A percentile compares a stretch with the other conserved stretches of the same genome.
Evolutionary conservation across 805 yeast genomes (phyloP).

Genomic region (Saccharomyces jurei): DNA sequence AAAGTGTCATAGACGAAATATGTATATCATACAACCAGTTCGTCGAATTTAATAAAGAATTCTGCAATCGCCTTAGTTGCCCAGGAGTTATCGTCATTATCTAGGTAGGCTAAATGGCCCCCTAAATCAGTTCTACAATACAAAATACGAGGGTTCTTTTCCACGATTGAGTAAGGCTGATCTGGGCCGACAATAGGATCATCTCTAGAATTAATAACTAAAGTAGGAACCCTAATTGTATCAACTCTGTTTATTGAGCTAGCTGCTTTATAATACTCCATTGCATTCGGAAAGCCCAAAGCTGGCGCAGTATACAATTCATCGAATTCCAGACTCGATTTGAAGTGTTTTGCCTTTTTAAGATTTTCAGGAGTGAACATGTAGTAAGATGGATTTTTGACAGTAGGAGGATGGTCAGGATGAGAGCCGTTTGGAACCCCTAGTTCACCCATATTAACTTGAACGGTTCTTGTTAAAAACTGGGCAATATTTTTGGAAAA

Average conservation of each 20-base stretch:
- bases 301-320: conserved; percentile 49
- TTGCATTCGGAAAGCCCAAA: conserved; percentile 54
- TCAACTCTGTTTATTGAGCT: conserved; percentile 53
- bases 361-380: conserved; percentile 29
- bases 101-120: conserved; percentile 56
- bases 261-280: conserved; percentile 57
- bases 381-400: conserved; percentile 13
- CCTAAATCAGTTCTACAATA: conserved; percentile 58
- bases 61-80: conserved; percentile 35
- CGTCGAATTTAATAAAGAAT: conserved; percentile 33
- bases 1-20: neutral
- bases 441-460: conserved; percentile 35
- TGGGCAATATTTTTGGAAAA: conserved; percentile 37
- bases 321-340: conserved; percentile 50
- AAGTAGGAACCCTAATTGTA: conserved; percentile 51
- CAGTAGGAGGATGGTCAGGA: conserved; percentile 12
- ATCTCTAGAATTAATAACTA: conserved; percentile 52
- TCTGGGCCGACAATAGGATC: conserved; percentile 50
- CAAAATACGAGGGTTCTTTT: conserved; percentile 49
- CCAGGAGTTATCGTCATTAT: conserved; percentile 42
- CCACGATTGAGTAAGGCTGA: conserved; percentile 42
- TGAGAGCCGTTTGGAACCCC: conserved; percentile 10
- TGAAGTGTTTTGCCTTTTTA: conserved; percentile 32
- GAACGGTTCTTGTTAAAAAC: conserved; percentile 36
- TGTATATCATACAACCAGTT: conserved; percentile 13